Base-by-base conservation (phyloP, 1,284 basidiomycete genomes). In the Trichosporon ovoides region DNA sequence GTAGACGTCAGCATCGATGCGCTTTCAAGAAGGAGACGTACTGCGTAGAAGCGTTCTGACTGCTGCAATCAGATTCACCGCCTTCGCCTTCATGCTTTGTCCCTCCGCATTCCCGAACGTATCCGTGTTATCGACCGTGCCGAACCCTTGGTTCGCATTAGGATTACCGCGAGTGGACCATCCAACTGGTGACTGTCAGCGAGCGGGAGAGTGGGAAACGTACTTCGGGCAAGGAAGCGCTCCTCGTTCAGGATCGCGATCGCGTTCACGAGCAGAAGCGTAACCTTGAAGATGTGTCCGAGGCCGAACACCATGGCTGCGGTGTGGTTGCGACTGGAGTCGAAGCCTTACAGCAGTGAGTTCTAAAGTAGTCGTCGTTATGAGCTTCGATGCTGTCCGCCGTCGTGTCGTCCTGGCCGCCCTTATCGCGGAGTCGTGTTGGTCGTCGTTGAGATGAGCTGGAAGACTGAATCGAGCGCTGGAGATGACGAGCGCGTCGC, bases 181-280 rank as follows among this genome's bases (percentile, higher is more conserved):
- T 54, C 94, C 94, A 73, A 98, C 94, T 97, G 68, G 20, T 54
- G 61, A n/a, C 56, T 49, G 59, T 10, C 16, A 38, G 38, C 43
- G 56, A 52, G 24, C 33, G 28, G 19, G 48, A 31, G 38, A 22
- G 37, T 19, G 52, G 38, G 20, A 40, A 24, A 83, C 88, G 70
- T 74, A 97, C 95, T 92, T 75, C 88, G 82, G 20, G 91, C 89
- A 49, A 98, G 84, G 77, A 98, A 98, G 1, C 94, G 84, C 68
- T 98, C 94, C 77, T 98, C 94, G 71, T 87, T 96, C 56, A 98
- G 81, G 59, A 98, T 87, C 9, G 94, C 94, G 71, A 97, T 84
- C 31, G 91, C 90, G 76, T 98, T 98, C 65, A 92, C 86, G 73
- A 97, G 81, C 38, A 98, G 84, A 16, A 98, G 73, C 11, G 75